These are phyloP conservation scores for Litsea cubeba DNA, from an alignment of 164 flowering plant genomes.

Conservation along the genomic window DNA sequence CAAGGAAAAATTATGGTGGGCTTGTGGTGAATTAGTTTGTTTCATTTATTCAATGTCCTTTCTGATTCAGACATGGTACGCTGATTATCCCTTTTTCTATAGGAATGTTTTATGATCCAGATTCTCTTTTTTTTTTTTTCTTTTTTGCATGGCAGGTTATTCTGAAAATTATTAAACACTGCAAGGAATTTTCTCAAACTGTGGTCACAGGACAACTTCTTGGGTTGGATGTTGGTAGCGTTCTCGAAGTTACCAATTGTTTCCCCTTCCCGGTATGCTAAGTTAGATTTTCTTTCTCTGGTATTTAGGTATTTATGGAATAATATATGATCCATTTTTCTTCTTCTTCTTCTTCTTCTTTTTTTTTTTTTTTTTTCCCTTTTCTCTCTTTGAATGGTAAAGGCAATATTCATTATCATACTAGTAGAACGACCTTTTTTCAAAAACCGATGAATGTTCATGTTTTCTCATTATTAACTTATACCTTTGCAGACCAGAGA, in stretches of 20 bases:
- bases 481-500: conserved; percentile 50
- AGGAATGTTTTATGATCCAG: too few species aligned
- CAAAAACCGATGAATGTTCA: neutral
- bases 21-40: too few species aligned
- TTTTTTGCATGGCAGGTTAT: conserved; percentile 42
- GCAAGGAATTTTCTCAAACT: conserved; percentile 89
- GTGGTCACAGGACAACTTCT: conserved; percentile 93
- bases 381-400: neutral
- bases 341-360: too few species aligned
- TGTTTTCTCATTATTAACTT: neutral
- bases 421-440: too few species aligned
- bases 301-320: neutral
- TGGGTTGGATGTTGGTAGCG: conserved; percentile 96
- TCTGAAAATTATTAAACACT: conserved; percentile 89
- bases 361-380: neutral
- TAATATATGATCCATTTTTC: too few species aligned
- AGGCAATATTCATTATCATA: too few species aligned
- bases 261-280: conserved; percentile 87
- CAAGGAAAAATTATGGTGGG: too few species aligned
- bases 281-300: neutral
- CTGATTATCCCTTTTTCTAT: too few species aligned
- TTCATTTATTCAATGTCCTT: too few species aligned
- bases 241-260: conserved; percentile 96
- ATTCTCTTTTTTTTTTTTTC: too few species aligned
- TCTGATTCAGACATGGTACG: too few species aligned